Conservation (phyloP, 345 rosid species). For the Ceriops zippeliana region DNA sequence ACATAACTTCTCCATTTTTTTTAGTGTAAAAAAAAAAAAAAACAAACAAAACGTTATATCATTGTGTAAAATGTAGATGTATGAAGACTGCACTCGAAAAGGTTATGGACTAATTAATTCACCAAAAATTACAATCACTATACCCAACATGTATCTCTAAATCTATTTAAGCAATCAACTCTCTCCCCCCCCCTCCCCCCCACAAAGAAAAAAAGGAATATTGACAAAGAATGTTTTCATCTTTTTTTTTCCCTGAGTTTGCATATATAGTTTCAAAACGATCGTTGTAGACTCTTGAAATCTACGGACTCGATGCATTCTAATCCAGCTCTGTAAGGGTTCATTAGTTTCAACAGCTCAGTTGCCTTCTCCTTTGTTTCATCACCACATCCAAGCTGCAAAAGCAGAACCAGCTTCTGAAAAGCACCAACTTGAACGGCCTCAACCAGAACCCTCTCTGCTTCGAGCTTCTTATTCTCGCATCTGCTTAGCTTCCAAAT, state of each 20-base stretch:
- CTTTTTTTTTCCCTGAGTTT: background rate
- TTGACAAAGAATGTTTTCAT: background rate
- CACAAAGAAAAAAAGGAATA: background rate
- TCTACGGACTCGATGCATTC: slow-evolving; percentile 59
- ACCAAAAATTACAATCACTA: too few species aligned
- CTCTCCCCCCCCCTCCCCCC: too few species aligned
- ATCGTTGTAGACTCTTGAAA: slow-evolving; percentile 55
- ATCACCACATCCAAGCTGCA: slow-evolving; percentile 49
- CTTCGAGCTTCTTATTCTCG: slow-evolving; percentile 17
- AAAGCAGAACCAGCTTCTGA: slow-evolving; percentile 51
- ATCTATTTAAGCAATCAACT: too few species aligned
- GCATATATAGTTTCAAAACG: slow-evolving; percentile 34
- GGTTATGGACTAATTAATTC: too few species aligned
- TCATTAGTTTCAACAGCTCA: slow-evolving; percentile 50
- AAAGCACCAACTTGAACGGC: slow-evolving; percentile 55
- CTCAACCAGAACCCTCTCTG: slow-evolving; percentile 28
- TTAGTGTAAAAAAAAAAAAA: too few species aligned
- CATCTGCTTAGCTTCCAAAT: slow-evolving; percentile 43
- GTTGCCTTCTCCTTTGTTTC: slow-evolving; percentile 57
- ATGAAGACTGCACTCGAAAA: too few species aligned
- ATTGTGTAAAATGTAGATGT: too few species aligned
- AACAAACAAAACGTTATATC: too few species aligned
- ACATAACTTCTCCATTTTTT: too few species aligned
- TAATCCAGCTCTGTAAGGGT: slow-evolving; percentile 46
- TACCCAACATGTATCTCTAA: too few species aligned